A percentile compares a stretch with the other conserved stretches of the same genome.
Evolutionary conservation across 257 asterid species (phyloP).

Genomic region (Solanum rostratum): DNA sequence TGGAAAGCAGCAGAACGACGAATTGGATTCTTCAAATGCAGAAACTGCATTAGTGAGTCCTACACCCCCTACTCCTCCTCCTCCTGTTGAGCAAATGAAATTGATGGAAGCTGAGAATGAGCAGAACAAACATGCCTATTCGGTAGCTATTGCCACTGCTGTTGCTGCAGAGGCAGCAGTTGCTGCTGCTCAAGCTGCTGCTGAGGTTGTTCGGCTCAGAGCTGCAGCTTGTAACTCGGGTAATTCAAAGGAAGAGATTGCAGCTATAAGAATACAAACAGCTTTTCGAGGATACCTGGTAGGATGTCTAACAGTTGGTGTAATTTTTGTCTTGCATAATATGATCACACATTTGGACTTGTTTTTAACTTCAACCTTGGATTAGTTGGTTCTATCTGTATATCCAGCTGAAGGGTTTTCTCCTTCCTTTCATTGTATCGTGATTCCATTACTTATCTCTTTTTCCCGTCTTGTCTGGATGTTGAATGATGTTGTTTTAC

Average conservation of each 20-base stretch:
- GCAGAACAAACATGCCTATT: slow-evolving; percentile 57
- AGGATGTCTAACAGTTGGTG: background rate
- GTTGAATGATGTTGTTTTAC: background rate
- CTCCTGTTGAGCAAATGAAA: slow-evolving; percentile 30
- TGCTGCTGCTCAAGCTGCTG: slow-evolving; percentile 82
- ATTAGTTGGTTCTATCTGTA: background rate
- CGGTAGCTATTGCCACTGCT: slow-evolving; percentile 68
- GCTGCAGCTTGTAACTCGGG: slow-evolving; percentile 29
- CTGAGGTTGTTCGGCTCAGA: slow-evolving; percentile 70
- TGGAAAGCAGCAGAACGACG: slow-evolving; percentile 31
- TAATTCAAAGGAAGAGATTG: slow-evolving; percentile 49
- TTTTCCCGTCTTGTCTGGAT: background rate
- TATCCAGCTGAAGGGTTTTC: background rate
- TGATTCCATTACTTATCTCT: background rate
- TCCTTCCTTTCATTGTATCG: background rate
- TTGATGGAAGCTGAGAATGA: slow-evolving; percentile 52
- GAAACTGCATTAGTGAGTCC: slow-evolving; percentile 22
- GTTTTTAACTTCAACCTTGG: background rate
- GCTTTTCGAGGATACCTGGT: slow-evolving; percentile 78
- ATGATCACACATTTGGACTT: background rate
- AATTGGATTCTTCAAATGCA: slow-evolving; percentile 10
- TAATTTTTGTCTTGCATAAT: background rate
- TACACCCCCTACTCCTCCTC: slow-evolving; percentile 6
- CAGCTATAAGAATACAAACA: slow-evolving; percentile 64
- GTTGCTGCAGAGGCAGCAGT: slow-evolving; percentile 87